Evolutionary conservation across 2,329 filamentous ascomycete species (phyloP).

Genomic region (Cladophialophora psammophila): DNA sequence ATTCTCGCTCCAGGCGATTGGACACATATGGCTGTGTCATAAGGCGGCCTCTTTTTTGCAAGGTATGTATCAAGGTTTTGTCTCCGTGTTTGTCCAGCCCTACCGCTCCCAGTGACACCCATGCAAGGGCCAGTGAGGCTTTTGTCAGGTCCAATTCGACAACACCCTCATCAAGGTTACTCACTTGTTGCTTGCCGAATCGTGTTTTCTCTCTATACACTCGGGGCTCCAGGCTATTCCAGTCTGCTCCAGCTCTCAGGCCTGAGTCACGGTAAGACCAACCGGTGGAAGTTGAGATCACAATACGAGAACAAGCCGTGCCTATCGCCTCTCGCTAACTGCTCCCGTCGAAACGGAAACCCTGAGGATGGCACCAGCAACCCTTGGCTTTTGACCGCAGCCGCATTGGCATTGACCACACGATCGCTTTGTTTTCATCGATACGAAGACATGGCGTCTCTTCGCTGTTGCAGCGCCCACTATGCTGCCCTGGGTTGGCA

Average conservation of each 20-base stretch:
- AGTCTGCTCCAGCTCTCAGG: not conserved
- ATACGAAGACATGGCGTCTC: not conserved
- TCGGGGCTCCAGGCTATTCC: not conserved
- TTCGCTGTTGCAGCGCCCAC: not conserved
- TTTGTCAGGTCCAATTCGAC: not conserved
- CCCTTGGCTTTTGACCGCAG: not conserved
- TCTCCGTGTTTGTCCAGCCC: constrained; percentile 12
- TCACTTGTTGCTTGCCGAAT: not conserved
- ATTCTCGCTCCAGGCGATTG: not conserved
- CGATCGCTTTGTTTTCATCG: not conserved
- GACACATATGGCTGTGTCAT: not conserved
- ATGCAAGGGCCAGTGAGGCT: not conserved
- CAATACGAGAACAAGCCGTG: not conserved
- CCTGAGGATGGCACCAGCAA: not conserved
- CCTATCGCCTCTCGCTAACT: not conserved
- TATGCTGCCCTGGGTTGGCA: not conserved
- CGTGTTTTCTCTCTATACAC: not conserved
- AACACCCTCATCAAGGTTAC: not conserved
- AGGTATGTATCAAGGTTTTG: not conserved
- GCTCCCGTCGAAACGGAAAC: not conserved
- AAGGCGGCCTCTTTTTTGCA: not conserved
- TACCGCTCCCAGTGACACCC: not conserved
- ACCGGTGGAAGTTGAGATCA: not conserved
- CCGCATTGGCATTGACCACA: not conserved
- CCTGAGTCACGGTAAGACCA: not conserved